Conservation (phyloP, 192 early-diverging fungal genomes). For the Oehlia diaphana region DNA sequence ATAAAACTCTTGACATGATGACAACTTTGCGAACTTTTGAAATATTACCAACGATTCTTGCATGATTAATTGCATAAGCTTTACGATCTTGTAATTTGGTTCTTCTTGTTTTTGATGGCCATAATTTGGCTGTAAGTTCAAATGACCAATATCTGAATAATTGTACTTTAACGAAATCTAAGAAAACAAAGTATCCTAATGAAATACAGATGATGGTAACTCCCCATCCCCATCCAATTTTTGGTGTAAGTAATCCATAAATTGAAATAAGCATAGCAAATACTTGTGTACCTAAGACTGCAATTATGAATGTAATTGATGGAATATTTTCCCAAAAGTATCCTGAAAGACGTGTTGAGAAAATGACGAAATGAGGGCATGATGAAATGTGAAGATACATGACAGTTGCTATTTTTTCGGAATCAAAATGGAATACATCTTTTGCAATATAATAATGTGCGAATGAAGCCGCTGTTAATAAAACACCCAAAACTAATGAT, state of each 20-base stretch:
- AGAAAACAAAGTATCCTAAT: conserved; percentile 76
- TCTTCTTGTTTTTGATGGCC: conserved; percentile 67
- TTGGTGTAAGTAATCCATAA: conserved; percentile 63
- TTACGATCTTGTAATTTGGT: conserved; percentile 60
- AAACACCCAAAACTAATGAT: conserved; percentile 72
- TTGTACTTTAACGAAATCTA: conserved; percentile 91
- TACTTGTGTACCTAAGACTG: conserved; percentile 86
- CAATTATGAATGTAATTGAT: conserved; percentile 72
- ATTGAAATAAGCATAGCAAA: conserved; percentile 85
- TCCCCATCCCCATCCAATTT: conserved; percentile 77
- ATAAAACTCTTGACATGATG: conserved; percentile 35
- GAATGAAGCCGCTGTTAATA: conserved; percentile 78
- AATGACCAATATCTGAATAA: conserved; percentile 86
- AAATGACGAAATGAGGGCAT: conserved; percentile 91
- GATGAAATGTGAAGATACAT: conserved; percentile 95
- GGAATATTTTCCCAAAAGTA: conserved; percentile 91
- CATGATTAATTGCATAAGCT: conserved; percentile 46
- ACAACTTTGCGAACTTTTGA: conserved; percentile 45
- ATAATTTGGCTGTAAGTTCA: conserved; percentile 83
- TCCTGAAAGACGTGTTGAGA: conserved; percentile 84
- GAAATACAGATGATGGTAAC: conserved; percentile 71
- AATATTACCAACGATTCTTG: conserved; percentile 47
- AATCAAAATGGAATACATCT: conserved; percentile 58
- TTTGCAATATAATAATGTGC: conserved; percentile 81
- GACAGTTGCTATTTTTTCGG: conserved; percentile 68